phyloP scores from a whole-genome alignment of 768 basidiomycete genomes.

The Kwoniella heveanensis region DNA sequence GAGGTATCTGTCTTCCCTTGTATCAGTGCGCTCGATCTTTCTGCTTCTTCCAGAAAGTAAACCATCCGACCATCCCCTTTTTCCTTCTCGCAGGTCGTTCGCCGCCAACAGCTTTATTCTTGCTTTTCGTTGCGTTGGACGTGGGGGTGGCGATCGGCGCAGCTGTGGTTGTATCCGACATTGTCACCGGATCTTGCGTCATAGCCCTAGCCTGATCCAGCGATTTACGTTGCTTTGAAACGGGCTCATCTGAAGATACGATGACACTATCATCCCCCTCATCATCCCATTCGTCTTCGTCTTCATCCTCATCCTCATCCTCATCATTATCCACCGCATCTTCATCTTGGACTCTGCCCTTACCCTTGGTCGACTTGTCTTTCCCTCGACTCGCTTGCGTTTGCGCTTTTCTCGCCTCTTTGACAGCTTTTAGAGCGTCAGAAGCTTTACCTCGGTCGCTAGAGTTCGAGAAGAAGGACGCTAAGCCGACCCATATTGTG shows the following conservation, averaged over 20 bases:
- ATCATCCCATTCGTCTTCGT: not conserved
- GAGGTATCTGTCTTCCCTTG: not conserved
- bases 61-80: conserved; percentile 7
- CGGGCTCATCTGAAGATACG: not conserved
- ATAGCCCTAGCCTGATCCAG: not conserved
- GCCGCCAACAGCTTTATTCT: not conserved
- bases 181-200: not conserved
- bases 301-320: not conserved
- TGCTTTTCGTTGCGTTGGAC: not conserved
- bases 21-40: not conserved
- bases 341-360: not conserved
- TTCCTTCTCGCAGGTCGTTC: conserved; percentile 3
- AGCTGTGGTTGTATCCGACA: too few species aligned
- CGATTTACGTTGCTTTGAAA: not conserved
- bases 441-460: conserved; percentile 28
- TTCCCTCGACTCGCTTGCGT: not conserved
- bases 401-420: conserved; percentile 15
- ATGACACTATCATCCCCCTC: not conserved
- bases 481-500: conserved; percentile 54
- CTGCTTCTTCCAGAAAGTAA: conserved; percentile 2
- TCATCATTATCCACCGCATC: not conserved
- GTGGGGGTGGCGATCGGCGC: not conserved
- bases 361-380: conserved; percentile 5
- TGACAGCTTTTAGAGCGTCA: conserved; percentile 25
- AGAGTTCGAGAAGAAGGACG: conserved; percentile 44